phyloP scores from a whole-genome alignment of 768 basidiomycete species.

The Lactarius hatsudake region DNA sequence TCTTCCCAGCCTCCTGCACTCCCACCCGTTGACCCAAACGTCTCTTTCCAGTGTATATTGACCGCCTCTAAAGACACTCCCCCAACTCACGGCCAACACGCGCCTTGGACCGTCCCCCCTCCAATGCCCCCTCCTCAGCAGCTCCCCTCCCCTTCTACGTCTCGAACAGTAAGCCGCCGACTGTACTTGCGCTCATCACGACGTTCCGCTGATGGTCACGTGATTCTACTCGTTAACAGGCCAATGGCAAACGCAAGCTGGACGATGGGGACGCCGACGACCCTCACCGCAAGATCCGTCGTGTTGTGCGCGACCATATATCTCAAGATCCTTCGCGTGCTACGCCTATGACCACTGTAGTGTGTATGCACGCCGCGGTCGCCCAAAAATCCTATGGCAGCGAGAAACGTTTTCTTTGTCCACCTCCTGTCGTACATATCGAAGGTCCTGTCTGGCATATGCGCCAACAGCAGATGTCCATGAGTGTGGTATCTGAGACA shows the following conservation, averaged over 20 bases:
- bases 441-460: conserved; percentile 86
- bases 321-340: conserved; percentile 71
- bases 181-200: conserved; percentile 2
- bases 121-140: conserved; percentile 20
- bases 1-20: conserved; percentile 29
- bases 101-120: conserved; percentile 26
- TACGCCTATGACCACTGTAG: conserved; percentile 87
- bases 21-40: conserved; percentile 23
- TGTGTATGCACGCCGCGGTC: conserved; percentile 87
- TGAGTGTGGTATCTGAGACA: conserved; percentile 81
- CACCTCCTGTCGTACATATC: conserved; percentile 90
- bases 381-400: conserved; percentile 96
- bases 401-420: conserved; percentile 92
- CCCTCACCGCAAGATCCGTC: conserved; percentile 74
- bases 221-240: conserved; percentile 29
- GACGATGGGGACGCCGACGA: conserved; percentile 61
- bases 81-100: conserved; percentile 26
- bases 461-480: conserved; percentile 75
- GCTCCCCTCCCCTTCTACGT: conserved; percentile 20
- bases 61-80: conserved; percentile 25
- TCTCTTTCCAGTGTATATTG: conserved; percentile 32
- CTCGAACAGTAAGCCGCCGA: conserved; percentile 22
- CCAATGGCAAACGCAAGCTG: conserved; percentile 68
- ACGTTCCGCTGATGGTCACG: conserved; percentile 18
- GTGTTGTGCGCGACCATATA: conserved; percentile 80